Base-by-base conservation (phyloP, 352 stramenopile genomes). In the Pythium apleroticum region DNA sequence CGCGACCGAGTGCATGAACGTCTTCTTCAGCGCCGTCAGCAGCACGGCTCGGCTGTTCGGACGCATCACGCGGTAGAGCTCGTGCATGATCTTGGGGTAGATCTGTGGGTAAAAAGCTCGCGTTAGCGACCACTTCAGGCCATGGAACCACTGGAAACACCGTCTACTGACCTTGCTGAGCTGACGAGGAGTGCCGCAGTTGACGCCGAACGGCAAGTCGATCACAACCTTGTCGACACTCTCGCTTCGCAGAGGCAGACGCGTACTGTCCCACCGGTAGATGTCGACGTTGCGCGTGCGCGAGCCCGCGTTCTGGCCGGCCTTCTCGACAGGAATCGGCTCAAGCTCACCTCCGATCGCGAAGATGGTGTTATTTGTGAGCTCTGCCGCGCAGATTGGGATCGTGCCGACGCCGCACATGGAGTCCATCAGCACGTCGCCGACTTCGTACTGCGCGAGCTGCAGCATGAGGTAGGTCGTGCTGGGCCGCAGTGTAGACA, bases 361-460 rank as follows among this genome's bases (percentile, higher is more conserved):
- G 57, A 89, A 90, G 11, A 91, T 75, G 24, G 62, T 50, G 49
- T 88, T 78, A 2, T 75, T 65, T 6, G 77, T 73, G 59, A 86
- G 83, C 24, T 78, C 68, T 12, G 78, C 72, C 11, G 69, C 67
- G 64, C 78, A 91, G 39, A 90, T 81, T 9, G 85, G 85, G 43
- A 94, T 86, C 24, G 85, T 92, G 2, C 85, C 85, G 14, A 94
- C 82, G 31, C 85, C 85, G 33, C 85, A 94, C 85, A 94, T 94
- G 11, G 83, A 88, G 57, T 94, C 85, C 20, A 91, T 59, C n/a
- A 91, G 60, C 7, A 92, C 49, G 35, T 94, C 83, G n/a, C 85
- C 85, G 8, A 67, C 56, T 12, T 77, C 56, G 55, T 80, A 84
- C 37, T 86, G 28, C 0, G 78, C 83, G 19, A 94, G 72, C 52